Conservation (phyloP, 345 rosid species). For the Brassica nigra region DNA sequence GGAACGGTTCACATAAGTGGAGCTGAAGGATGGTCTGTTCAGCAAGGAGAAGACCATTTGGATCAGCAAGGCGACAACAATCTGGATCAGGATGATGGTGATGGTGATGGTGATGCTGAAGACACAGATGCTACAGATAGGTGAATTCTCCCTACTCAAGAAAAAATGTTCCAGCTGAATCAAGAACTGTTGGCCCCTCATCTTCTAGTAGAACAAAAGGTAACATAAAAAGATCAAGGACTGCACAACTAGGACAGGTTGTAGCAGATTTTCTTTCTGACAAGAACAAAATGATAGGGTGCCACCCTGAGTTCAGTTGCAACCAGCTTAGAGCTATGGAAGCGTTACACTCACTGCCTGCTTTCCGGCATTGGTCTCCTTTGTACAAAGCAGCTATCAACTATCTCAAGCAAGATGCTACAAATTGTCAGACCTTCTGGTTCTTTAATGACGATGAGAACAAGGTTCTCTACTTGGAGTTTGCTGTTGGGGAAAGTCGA, state of each 20-base stretch:
- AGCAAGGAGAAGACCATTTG: too few species aligned
- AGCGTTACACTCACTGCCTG: not conserved
- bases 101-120: too few species aligned
- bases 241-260: too few species aligned
- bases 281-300: not conserved
- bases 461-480: not conserved
- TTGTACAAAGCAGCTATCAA: not conserved
- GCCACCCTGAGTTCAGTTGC: not conserved
- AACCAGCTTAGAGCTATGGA: not conserved
- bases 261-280: not conserved
- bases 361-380: not conserved
- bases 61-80: too few species aligned
- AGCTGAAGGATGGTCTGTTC: too few species aligned
- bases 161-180: too few species aligned
- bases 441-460: not conserved
- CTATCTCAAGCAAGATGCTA: not conserved
- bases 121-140: not conserved
- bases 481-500: not conserved
- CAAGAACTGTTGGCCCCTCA: too few species aligned
- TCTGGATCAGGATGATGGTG: too few species aligned
- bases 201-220: not conserved
- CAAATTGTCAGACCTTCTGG: not conserved
- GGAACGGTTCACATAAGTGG: not conserved
- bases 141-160: too few species aligned
- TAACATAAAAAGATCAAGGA: too few species aligned